Evolutionary conservation across 805 yeast genomes (phyloP).

Genomic region (Crinitomyces ghanaensis): DNA sequence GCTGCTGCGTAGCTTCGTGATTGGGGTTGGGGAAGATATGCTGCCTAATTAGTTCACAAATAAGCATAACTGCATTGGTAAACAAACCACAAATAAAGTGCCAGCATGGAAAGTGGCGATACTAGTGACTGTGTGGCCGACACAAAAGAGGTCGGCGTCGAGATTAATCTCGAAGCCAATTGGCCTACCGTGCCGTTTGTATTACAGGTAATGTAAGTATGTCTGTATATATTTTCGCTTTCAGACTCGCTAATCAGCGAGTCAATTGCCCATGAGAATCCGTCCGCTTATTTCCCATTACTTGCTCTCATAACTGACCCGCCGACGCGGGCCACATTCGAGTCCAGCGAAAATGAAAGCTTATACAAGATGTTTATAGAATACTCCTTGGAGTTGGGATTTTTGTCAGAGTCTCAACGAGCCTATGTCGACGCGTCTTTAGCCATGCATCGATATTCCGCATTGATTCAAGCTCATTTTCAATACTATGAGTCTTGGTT

Average conservation of each 20-base stretch:
- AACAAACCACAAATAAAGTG: no score
- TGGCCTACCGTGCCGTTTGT: conserved; percentile 15
- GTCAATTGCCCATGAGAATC: conserved; percentile 22
- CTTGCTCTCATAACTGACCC: conserved; percentile 15
- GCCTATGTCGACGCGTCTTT: conserved; percentile 32
- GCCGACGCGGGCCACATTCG: conserved; percentile 11
- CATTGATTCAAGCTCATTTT: conserved; percentile 56
- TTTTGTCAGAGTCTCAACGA: conserved; percentile 11
- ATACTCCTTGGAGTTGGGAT: conserved; percentile 11
- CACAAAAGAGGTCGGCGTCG: no score
- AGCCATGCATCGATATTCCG: conserved; percentile 40
- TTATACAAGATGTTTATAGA: conserved; percentile 14
- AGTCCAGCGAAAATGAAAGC: conserved; percentile 5
- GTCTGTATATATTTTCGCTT: background rate
- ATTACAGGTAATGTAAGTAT: conserved; percentile 15
- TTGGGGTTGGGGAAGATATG: no score
- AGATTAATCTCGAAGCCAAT: conserved; percentile 13
- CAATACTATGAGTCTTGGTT: conserved; percentile 32
- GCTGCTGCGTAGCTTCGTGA: no score
- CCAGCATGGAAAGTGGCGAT: no score
- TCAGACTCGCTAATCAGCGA: conserved; percentile 17
- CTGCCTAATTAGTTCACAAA: no score
- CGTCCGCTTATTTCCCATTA: conserved; percentile 26
- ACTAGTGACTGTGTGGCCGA: no score
- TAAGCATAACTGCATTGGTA: no score